A percentile compares a stretch with the other conserved stretches of the same genome.
Evolutionary conservation across 768 basidiomycete species (phyloP).

Genomic region (Cantharellus cinnabarinus): DNA sequence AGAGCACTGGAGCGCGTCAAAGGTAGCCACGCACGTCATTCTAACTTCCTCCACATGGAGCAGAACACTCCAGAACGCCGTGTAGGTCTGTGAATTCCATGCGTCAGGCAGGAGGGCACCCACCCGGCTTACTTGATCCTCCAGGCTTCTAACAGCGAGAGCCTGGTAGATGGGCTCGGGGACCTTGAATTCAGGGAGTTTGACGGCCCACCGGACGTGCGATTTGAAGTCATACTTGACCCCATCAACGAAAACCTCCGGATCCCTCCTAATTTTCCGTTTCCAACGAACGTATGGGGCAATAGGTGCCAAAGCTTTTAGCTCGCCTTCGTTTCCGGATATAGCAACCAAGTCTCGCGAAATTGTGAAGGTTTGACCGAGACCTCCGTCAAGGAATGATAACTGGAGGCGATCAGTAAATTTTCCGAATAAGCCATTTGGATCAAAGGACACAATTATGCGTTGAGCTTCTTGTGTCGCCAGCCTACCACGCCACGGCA

Average conservation of each 20-base stretch:
- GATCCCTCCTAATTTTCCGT: not conserved
- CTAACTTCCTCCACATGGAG: constrained; percentile 29
- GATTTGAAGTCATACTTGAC: constrained; percentile 24
- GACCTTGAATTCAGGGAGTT: constrained; percentile 23
- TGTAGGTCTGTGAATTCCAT: constrained; percentile 24
- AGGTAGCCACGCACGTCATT: not conserved
- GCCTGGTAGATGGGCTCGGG: constrained; percentile 17
- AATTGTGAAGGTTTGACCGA: constrained; percentile 25
- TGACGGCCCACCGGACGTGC: constrained; percentile 23
- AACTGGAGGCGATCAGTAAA: constrained; percentile 31
- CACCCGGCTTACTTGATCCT: too few relatives aligned
- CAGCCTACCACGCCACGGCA: not conserved
- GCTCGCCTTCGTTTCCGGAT: constrained; percentile 30
- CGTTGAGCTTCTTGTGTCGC: not conserved
- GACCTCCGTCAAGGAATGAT: constrained; percentile 21
- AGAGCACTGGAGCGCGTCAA: constrained; percentile 15
- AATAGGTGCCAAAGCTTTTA: constrained; percentile 26
- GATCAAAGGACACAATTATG: constrained; percentile 4
- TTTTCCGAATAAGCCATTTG: constrained; percentile 16
- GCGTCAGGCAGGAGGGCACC: constrained; percentile 18
- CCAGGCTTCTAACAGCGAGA: constrained; percentile 13
- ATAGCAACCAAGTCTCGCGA: constrained; percentile 26
- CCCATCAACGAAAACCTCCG: constrained; percentile 19
- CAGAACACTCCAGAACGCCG: constrained; percentile 24
- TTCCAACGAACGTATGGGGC: constrained; percentile 23